Evolutionary conservation across 805 yeast species (phyloP), one percentile per base, ranked within the genome.

Genomic region (Ogataea methylovora): DNA sequence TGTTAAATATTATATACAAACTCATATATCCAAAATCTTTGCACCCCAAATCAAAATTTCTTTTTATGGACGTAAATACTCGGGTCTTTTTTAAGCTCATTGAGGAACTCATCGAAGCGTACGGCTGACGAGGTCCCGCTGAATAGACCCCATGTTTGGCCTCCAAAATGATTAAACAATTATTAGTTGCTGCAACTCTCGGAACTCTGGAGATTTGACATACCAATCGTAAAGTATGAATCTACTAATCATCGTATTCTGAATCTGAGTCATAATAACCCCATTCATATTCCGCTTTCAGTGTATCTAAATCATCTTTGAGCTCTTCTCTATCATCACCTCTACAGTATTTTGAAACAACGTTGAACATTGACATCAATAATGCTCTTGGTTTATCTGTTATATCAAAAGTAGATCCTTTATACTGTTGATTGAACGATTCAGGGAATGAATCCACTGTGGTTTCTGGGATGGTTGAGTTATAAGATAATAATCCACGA

Each of bases 301-400:
- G 34, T 3, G 54, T 50, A 3, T 64, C 68, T 8, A 78, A 42
- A 16, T 65, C 64, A 28, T 77, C 78, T 10, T 69, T 60, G 32
- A 75, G 46, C 27, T 73, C 79, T 27, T 69, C 75, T 39, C 75
- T 58, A 24, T 74, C 81, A 39, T 74, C 81, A n/a, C 60, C 51
- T 16, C 52, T 39, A 30, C 61, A 49, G 27, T 35, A 45, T 27
- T 45, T 48, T 1, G 45, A 36, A 5, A 58, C 56, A 7, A 48
- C 33, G 10, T 44, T 39, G 6, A 48, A 44, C 58, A 54, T 53
- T 7, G 35, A 40, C 11, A 33, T 35, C 18, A 57, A 38, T 35
- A 39, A 28, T 8, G 29, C 15, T 20, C 50, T 43, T 6, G 57
- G 41, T 20, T 46, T 44, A 28, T 57, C 48, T 4, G 58, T 44